Conservation (phyloP, 768 basidiomycete genomes). For the Boletus subcaerulescens region DNA sequence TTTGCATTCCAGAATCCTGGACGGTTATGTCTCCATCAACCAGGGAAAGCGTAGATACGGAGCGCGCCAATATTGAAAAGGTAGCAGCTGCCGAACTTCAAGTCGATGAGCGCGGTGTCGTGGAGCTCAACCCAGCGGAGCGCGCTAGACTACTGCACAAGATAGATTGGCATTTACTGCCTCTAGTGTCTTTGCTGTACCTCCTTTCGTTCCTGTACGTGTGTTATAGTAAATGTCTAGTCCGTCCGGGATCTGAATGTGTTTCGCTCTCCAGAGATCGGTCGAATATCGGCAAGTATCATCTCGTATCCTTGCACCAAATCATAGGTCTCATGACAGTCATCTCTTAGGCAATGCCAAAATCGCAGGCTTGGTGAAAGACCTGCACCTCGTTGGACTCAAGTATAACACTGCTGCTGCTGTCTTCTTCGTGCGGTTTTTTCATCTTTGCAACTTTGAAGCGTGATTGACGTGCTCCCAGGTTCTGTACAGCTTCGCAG, state of each 20-base stretch:
- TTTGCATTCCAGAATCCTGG: not conserved
- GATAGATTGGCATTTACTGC: constrained; percentile 43
- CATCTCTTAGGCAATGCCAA: constrained; percentile 36
- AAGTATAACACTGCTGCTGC: constrained; percentile 38
- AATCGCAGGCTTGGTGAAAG: constrained; percentile 44
- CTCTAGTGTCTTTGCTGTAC: constrained; percentile 44
- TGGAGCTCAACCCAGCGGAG: constrained; percentile 16
- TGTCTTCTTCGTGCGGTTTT: constrained; percentile 34
- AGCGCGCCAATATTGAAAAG: constrained; percentile 13
- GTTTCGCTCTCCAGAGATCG: constrained; percentile 34
- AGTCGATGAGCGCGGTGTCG: not conserved
- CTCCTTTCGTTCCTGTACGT: constrained; percentile 47
- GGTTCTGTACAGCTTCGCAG: constrained; percentile 38
- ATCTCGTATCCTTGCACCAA: not conserved
- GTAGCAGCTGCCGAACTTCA: not conserved
- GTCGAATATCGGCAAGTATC: constrained; percentile 40
- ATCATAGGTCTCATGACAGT: not conserved
- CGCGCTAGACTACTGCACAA: constrained; percentile 37
- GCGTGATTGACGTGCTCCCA: constrained; percentile 5
- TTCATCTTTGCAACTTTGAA: not conserved
- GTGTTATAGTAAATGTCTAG: not conserved
- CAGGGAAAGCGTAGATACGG: constrained; percentile 9
- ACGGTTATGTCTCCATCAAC: constrained; percentile 16
- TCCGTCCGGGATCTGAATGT: not conserved
- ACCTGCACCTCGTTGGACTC: constrained; percentile 34